Base-by-base conservation (phyloP, 2,329 filamentous ascomycete genomes). In the Byssoonygena ceratinophila region DNA sequence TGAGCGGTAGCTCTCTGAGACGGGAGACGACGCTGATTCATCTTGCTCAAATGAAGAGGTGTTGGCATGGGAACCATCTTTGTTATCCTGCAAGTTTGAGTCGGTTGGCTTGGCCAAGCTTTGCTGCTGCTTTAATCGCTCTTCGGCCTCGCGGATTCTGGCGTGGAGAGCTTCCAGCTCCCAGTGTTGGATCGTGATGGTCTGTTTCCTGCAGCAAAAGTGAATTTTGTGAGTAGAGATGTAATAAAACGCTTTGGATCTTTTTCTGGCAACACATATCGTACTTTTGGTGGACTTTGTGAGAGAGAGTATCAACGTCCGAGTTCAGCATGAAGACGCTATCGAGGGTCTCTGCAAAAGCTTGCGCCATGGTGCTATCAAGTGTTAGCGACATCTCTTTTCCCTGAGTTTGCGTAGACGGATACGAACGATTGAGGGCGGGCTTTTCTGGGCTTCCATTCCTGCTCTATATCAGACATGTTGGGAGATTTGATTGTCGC, bases 261-360 rank as follows among this genome's bases (percentile, higher is more conserved):
- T 37, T 36, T 18, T 16, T n/a, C 8, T 47, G 32, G 43, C 11
- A 31, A 44, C 40, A 31, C 22, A 14, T 27, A 29, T 50, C 83
- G 64, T 74, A 96, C 90, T 90, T 91, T 69, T 87, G 79, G 66
- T 87, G 79, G 55, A 95, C 81, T 59, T 85, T 80, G 66, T 84
- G 77, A 63, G 85, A 81, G 32, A 94, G 77, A 57, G 84, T 79
- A 63, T 84, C 80, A 54, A 92, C 69, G 60, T 83, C 84, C 68
- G 82, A 84, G 61, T 92, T 87, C 64, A 96, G 83, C 64, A 85
- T 84, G 74, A 96, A 96, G 61, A 94, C 84, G 66, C 88, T 84
- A 74, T 91, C 85, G 56, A 96, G 76, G 67, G 91, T 87, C 41
- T 82, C 76, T 55, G 88, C 91, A 72, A 96, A 95, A 65, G 85